phyloP scores from a whole-genome alignment of 2,329 filamentous ascomycete species.

The Colletotrichum gloeosporioides region DNA sequence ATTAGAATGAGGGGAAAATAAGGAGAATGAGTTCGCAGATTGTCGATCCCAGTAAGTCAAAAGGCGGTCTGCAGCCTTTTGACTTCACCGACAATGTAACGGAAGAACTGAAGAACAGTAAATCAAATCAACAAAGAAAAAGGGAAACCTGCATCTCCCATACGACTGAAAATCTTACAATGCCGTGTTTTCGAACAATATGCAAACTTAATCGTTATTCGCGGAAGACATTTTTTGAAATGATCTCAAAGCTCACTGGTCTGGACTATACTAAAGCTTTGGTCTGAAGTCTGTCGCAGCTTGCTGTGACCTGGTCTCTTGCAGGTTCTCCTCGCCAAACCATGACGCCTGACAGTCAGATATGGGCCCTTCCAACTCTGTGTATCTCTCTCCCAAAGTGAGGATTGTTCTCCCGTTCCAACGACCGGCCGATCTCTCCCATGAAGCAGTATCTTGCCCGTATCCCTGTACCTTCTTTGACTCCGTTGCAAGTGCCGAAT shows the following conservation, averaged over 20 bases:
- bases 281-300: not conserved
- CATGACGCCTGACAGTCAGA: not conserved
- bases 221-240: not conserved
- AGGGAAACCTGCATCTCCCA: not conserved
- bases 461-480: not conserved
- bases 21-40: not conserved
- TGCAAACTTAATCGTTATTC: not conserved
- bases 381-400: not conserved
- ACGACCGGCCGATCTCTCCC: not conserved
- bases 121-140: not conserved
- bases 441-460: not conserved
- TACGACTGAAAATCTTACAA: not conserved
- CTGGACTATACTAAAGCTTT: not conserved
- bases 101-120: accelerated
- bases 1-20: not conserved
- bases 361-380: not conserved
- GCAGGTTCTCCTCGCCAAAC: not conserved
- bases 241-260: not conserved
- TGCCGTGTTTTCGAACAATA: not conserved
- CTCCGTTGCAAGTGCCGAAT: slow-evolving; percentile 36
- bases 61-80: not conserved
- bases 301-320: not conserved
- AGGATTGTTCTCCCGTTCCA: not conserved
- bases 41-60: not conserved
- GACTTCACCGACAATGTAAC: not conserved